Evolutionary conservation across 2,329 filamentous ascomycete species (phyloP), one percentile per base, ranked within the genome.

Genomic region (Colletotrichum eremochloae): DNA sequence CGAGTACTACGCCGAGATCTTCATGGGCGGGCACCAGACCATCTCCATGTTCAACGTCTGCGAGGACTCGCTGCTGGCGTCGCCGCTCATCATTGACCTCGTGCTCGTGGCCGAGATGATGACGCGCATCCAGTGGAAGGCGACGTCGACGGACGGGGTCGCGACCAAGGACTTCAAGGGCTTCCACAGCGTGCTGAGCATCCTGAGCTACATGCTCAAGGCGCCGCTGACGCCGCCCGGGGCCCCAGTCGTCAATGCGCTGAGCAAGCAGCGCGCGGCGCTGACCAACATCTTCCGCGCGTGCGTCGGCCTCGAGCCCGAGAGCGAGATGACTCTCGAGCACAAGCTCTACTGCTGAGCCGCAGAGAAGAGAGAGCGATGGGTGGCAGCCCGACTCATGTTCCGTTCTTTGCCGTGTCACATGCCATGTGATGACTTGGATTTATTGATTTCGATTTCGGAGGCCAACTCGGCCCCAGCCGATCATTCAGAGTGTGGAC

Each of bases 1-100:
- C 80, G 96, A 99, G 88, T 99, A 99, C 90, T 98, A 98, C 78
- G 96, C 95, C 68, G 96, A 99, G 88, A 98, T 99, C 84, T 99
- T 99, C 90, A 90, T 98, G 85, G 96, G 96, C 76, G 96, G 96
- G 53, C 96, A 98, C 86, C 96, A 99, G 88, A 98, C 95, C 78
- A 99, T 99, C 82, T 92, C 90, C 79, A 88, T 99, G 82, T 98
- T 97, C 91, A 99, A 99, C 83, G 95, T 98, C 78, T 99, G 96
- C 86, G 96, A 99, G 86, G 96, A 99, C 85, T 98, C 96, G 56
- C 92, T 99, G 64, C 89, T 99, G 76, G 96, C 96, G 14, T 97
- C 96, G 62, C 96, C 96, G 44, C 87, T 99, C 80, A 99, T 99
- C 88, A 97, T 99, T 79, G 96, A 99, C 82, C 88, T 99, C 73